Evolutionary conservation across 441 rosid species (phyloP).

Genomic region (Syzygium syzygioides): DNA sequence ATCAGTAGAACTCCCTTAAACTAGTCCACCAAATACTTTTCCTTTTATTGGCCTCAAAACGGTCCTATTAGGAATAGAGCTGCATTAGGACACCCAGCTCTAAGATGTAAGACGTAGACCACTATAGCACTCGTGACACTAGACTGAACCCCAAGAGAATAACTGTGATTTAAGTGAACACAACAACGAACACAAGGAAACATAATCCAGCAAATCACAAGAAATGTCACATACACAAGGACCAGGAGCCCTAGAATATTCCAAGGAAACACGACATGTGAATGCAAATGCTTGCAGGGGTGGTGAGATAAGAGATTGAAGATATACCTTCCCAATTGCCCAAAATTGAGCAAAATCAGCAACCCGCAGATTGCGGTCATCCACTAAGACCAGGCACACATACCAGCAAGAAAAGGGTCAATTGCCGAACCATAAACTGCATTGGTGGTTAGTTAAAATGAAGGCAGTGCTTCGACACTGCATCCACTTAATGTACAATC

Average conservation of each 20-base stretch:
- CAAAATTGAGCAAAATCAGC: conserved; percentile 99
- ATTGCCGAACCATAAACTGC: conserved; percentile 95
- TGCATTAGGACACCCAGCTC: background rate
- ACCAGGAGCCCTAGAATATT: conserved; percentile 15
- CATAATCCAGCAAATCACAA: background rate
- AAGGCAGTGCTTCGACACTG: conserved; percentile 81
- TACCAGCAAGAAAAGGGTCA: conserved; percentile 96
- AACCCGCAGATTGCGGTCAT: conserved; percentile 99
- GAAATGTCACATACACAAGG: background rate
- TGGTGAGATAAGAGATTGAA: conserved; percentile 54
- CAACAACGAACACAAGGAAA: background rate
- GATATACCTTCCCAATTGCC: conserved; percentile 99
- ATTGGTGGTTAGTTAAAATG: conserved; percentile 84
- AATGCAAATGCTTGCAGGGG: conserved; percentile 38
- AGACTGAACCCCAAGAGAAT: background rate
- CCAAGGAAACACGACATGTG: conserved; percentile 31
- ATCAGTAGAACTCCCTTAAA: background rate
- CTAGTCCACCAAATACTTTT: background rate
- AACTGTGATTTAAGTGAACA: background rate
- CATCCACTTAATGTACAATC: conserved; percentile 68
- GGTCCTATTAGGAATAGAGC: background rate
- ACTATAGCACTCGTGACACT: background rate
- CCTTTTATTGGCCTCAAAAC: background rate
- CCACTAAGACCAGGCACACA: conserved; percentile 98
- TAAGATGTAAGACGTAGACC: background rate